Evolutionary conservation across 2,329 filamentous ascomycete species (phyloP).

Genomic region (Penicillium vulpinum): DNA sequence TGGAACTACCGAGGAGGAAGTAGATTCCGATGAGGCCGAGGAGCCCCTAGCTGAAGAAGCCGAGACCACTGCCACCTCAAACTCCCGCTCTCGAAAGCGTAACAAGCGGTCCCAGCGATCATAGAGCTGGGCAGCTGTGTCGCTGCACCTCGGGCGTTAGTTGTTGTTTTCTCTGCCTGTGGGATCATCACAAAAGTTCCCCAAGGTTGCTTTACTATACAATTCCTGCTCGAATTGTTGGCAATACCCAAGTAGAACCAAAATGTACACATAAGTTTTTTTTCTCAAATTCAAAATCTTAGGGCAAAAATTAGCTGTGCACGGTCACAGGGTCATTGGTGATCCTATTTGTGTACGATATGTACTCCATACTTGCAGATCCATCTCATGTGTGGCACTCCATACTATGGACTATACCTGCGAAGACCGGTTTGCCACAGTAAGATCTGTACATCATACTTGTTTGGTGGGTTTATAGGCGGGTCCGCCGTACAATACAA

Average conservation of each 20-base stretch:
- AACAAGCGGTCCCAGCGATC: slow-evolving; percentile 33
- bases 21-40: slow-evolving; percentile 17
- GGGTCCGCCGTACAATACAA: not conserved
- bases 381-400: not conserved
- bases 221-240: not conserved
- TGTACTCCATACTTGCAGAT: not conserved
- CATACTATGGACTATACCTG: not conserved
- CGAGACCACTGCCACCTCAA: slow-evolving; percentile 28
- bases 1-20: slow-evolving; percentile 20
- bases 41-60: slow-evolving; percentile 25
- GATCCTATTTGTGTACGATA: not conserved
- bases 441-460: not conserved
- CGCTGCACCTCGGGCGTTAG: not conserved
- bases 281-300: not conserved
- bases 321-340: not conserved
- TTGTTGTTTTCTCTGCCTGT: not conserved
- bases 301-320: not conserved
- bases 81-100: slow-evolving; percentile 26
- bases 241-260: not conserved
- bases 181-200: not conserved
- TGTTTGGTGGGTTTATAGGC: not conserved
- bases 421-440: not conserved
- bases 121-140: slow-evolving; percentile 8
- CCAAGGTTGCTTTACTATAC: slow-evolving; percentile 3
- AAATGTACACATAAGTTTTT: slow-evolving; percentile 11